Evolutionary conservation across 2,329 filamentous ascomycete genomes (phyloP), one percentile per base, ranked within the genome.

Genomic region (Aspergillus sp.): DNA sequence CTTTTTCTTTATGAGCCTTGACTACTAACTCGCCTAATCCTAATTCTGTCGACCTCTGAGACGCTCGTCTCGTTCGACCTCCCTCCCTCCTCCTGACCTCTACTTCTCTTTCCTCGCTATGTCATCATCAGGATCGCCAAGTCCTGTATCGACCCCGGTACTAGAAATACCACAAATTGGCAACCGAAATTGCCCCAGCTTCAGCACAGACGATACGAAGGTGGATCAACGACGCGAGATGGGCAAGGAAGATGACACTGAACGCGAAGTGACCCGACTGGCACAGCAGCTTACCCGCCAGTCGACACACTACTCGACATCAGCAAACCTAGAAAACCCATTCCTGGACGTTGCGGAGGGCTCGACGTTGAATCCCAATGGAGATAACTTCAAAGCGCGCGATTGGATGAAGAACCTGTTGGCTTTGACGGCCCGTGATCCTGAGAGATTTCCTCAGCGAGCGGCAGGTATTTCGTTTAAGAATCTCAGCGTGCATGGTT

Each of bases 401-500:
- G 65, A 67, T 43, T 78, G 74, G 74, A 68, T 71, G 52, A 72
- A 71, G 55, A 69, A 72, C 41, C 57, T 77, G 45, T 60, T 77
- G 30, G 68, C 69, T 7, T 62, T 74, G 22, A 68, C 68, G 15
- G 71, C 73, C 27, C 72, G 68, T 51, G 75, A 78, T 49, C 82
- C 79, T 45, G 71, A 74, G 53, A 62, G 68, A 12, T 81, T 81
- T 63, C 68, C 66, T 1, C 55, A 60, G 38, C 78, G 83, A 57
- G 80, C 78, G 12, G 76, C 80, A 0, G 84, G 85, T 42, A 74
- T 88, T 41, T 74, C 77, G 44, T 88, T 84, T 69, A 78, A 80
- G 64, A 77, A 86, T 60, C 71, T 88, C 48, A 86, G 80, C 51
- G 82, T 86, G 4, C 81, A 82, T 60, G 84, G 84, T 37, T 87